Base-by-base conservation (phyloP, 1,139 yeast species). In the Pichia sp. region DNA sequence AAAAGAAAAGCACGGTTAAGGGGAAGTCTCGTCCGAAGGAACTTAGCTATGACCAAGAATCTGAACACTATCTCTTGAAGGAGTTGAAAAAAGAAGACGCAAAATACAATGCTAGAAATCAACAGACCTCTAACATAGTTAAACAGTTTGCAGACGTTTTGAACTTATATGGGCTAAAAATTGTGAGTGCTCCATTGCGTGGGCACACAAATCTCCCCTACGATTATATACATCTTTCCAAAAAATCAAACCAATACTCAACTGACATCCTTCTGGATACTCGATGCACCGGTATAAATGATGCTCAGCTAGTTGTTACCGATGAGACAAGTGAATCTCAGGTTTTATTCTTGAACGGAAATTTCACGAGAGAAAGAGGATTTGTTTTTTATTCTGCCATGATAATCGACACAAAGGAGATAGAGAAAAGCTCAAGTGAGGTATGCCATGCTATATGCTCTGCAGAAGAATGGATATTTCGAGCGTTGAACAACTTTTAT, bases 191-290 rank as follows among this genome's bases (percentile, higher is more conserved):
- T 6, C 62, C 62, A 3, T 7, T 59, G 5, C 11, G 10, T 41
- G 15, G 26, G 16, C 3, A 15, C 45, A n/a, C 30, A 10, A 4
- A 2, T 5, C 8, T 32, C n/a, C 8, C 16, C 4, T 47, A 49
- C 8, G 57, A 57, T 10, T 38, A 48, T 4, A 53, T 59, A 4
- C 61, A 56, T 47, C 34, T 59, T 10, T 11, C 44, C 3, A 59
- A 57, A 29, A 7, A 29, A 2, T 5, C 5, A 8, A 45, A 30
- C 4, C 36, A 16, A 8, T 15, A 31, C 3, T 15, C 11, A 7
- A 16, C 54, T 38, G 59, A 58, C n/a, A 13, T 57, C 6, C 26
- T 59, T 13, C 3, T 59, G 29, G 62, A 59, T 44, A 54, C 45
- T 36, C 47, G 48, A 29, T 48, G 55, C 13, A 40, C 36, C 11